Evolutionary conservation across 148 eudicot genomes (phyloP).

Genomic region (Dianthus caryophyllus): DNA sequence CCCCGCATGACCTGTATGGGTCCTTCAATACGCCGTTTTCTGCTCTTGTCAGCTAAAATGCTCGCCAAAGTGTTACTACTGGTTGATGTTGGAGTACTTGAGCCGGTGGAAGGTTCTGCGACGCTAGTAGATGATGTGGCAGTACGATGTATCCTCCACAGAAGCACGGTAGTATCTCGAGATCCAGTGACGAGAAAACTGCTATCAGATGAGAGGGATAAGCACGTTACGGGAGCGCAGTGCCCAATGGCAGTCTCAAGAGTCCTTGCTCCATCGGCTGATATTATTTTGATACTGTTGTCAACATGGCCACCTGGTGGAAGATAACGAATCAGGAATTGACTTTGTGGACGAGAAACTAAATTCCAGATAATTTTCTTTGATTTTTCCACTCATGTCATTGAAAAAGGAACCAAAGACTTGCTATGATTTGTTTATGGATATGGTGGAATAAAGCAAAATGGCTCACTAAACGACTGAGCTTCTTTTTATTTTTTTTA

Average conservation of each 20-base stretch:
- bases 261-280: conserved; percentile 84
- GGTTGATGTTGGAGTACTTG: conserved; percentile 49
- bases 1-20: conserved; percentile 93
- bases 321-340: background rate
- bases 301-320: conserved; percentile 90
- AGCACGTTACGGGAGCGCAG: conserved; percentile 94
- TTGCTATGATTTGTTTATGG: too few species aligned
- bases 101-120: conserved; percentile 46
- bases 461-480: too few species aligned
- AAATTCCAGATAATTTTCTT: background rate
- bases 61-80: conserved; percentile 39
- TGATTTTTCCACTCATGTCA: too few species aligned
- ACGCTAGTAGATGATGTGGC: conserved; percentile 34
- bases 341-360: background rate
- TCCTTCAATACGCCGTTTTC: conserved; percentile 72
- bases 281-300: conserved; percentile 73
- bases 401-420: too few species aligned
- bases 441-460: too few species aligned
- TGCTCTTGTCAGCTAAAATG: conserved; percentile 50
- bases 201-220: conserved; percentile 75
- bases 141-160: conserved; percentile 76
- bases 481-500: too few species aligned
- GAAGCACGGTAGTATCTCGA: conserved; percentile 67
- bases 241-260: conserved; percentile 89
- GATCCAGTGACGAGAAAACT: conserved; percentile 92